These are phyloP conservation scores for Tulasnella sp. DNA, from an alignment of 768 basidiomycete species.

Conservation along the genomic window DNA sequence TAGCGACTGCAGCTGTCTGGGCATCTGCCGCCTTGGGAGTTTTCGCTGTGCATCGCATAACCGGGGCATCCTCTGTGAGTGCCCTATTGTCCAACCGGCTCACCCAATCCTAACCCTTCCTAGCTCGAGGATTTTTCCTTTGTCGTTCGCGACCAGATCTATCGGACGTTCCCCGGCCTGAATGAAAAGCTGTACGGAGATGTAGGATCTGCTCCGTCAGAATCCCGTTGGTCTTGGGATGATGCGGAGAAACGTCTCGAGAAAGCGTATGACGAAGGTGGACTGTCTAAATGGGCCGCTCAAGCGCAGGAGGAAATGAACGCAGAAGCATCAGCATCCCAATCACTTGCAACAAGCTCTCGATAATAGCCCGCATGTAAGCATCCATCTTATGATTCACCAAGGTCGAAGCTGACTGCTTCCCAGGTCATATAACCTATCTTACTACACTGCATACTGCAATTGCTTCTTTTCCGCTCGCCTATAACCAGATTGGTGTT, in stretches of 20 bases:
- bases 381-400: too few relatives aligned
- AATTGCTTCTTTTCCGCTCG: neutral
- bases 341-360: neutral
- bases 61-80: constrained; percentile 21
- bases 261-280: constrained; percentile 26
- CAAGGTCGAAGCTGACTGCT: too few relatives aligned
- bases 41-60: constrained; percentile 14
- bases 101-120: neutral
- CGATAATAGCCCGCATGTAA: neutral
- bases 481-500: neutral
- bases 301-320: constrained; percentile 2
- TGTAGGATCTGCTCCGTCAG: neutral
- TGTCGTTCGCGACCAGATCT: neutral
- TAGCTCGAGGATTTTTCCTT: constrained; percentile 29
- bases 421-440: too few relatives aligned
- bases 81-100: neutral
- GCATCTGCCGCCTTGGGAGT: constrained; percentile 4
- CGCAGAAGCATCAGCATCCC: neutral
- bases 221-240: constrained; percentile 14
- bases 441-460: too few relatives aligned
- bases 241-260: constrained; percentile 27
- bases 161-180: neutral
- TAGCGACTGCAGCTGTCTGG: constrained; percentile 21
- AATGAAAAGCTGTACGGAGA: constrained; percentile 6
- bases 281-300: constrained; percentile 21